These are phyloP conservation scores for Citropsis articulata DNA, from an alignment of 345 rosid genomes.

Conservation along the genomic window DNA sequence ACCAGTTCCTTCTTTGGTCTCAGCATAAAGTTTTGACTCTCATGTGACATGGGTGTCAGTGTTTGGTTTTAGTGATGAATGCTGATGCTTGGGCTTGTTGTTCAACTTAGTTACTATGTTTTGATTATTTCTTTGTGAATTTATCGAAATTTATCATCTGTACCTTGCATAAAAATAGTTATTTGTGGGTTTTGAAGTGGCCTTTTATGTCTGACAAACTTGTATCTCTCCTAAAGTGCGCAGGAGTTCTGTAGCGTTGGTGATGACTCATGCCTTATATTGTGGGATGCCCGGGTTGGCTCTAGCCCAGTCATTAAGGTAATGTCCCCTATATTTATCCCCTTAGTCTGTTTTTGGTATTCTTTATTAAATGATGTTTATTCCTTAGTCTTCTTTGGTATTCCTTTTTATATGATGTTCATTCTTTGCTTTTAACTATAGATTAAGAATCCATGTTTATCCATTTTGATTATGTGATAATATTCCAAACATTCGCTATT, in stretches of 20 bases:
- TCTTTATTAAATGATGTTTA: background rate
- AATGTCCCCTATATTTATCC: background rate
- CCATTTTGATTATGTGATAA: background rate
- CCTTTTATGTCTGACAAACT: conserved; percentile 23
- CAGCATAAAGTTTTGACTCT: background rate
- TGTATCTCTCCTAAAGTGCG: conserved; percentile 51
- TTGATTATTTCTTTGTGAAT: background rate
- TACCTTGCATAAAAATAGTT: background rate
- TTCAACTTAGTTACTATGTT: background rate
- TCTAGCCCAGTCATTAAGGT: conserved; percentile 83
- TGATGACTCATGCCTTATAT: conserved; percentile 97
- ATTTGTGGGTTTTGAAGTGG: conserved; percentile 9
- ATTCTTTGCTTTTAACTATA: background rate
- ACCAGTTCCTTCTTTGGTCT: background rate
- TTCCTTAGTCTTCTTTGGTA: background rate
- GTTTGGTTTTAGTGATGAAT: background rate
- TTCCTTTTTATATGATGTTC: background rate
- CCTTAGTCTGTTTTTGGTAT: background rate
- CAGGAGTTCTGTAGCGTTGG: conserved; percentile 99
- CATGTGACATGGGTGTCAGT: background rate
- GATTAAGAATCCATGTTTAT: background rate
- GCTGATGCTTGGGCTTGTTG: background rate
- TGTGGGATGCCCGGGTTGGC: conserved; percentile 98
- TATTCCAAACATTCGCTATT: background rate
- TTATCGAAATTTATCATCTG: background rate